Evolutionary conservation across 345 rosid genomes (phyloP).

Genomic region (Hibiscus trionum): DNA sequence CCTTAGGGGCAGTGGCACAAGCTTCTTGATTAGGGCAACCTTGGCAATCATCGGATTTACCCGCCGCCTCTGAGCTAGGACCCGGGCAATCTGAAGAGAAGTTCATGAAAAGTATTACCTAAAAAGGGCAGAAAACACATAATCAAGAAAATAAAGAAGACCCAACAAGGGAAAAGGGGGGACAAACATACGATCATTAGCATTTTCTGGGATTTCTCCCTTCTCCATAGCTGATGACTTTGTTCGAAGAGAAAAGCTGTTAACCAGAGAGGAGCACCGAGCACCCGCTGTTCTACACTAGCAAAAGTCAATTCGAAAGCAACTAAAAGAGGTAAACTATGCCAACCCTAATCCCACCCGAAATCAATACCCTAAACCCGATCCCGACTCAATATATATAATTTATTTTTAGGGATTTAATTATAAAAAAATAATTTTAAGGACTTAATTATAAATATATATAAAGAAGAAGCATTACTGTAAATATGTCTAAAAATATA

Average conservation of each 20-base stretch:
- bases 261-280: neutral
- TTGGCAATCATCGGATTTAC: constrained; percentile 69
- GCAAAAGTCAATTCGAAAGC: neutral
- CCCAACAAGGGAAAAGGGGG: no score
- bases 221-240: constrained; percentile 37
- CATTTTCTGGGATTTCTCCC: constrained; percentile 58
- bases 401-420: no score
- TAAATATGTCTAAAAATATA: no score
- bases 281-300: neutral
- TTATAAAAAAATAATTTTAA: no score
- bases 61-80: constrained; percentile 65
- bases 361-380: no score
- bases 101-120: neutral
- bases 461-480: no score
- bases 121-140: neutral
- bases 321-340: no score
- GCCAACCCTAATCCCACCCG: no score
- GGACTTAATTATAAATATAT: no score
- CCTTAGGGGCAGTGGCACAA: constrained; percentile 91
- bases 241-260: neutral
- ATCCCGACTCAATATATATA: no score
- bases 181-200: constrained; percentile 40
- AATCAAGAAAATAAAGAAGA: neutral
- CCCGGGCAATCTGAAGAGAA: constrained; percentile 72
- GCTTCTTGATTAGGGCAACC: constrained; percentile 93